Base-by-base conservation (phyloP, 2,329 filamentous ascomycete genomes). In the Penicillium sp. region DNA sequence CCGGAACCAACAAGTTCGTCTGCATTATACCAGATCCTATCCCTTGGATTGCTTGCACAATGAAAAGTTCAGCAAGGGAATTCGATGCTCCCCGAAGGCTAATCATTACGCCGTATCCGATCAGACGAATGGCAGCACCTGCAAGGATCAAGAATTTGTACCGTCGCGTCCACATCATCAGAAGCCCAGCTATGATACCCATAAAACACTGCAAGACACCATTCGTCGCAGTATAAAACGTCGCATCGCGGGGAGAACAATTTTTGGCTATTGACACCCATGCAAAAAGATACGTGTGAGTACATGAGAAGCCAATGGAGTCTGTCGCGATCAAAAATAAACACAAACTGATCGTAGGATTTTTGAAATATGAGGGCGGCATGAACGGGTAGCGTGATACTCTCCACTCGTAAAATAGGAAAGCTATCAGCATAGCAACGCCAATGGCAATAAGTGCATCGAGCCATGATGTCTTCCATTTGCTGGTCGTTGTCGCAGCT, bases 81-180 rank as follows among this genome's bases (percentile, higher is more conserved):
- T 76, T 80, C 30, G 69, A 58, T 40, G 71, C 67, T 0, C 69
- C 76, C 3, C 78, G 73, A 7, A 81, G 70, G 2, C 78, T 71
- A 24, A 80, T 68, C 79, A 81, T 81, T 24, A 80, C 59, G 3
- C 77, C 78, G 51, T 81, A 80, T 4, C 79, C 78, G 26, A 80
- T 56, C 8, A 79, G 59, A 9, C 78, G 75, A 26, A 81, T 57
- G 2, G 68, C 48, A 1, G 71, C 67, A 4, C 75, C 78, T 3
- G 64, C 53, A 18, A 80, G 63, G 10, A 71, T 63, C 2, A 81
- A 64, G 72, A 74, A 78, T 54, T 81, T 81, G 67, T 78, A 81
- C 2, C 70, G 69, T 29, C 73, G 64, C 2, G 71, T 68, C 40
- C 68, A 67, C 46, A 71, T 70, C 68, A 81, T 80, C 34, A 77